Evolutionary conservation across 2,329 filamentous ascomycete species (phyloP).

Genomic region (Fusarium nygamai): DNA sequence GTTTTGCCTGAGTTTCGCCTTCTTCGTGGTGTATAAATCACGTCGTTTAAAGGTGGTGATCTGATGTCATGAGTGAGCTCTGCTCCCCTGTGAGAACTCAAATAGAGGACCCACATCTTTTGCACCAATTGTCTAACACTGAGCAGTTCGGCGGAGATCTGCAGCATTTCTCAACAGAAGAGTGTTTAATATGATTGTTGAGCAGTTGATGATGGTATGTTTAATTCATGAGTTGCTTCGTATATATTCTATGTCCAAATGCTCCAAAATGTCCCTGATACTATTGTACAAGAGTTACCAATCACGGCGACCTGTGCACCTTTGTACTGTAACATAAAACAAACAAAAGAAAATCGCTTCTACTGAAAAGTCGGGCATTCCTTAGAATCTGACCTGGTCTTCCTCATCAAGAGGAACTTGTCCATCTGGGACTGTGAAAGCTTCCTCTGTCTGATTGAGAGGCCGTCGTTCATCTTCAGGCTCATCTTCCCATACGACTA

Average conservation of each 20-base stretch:
- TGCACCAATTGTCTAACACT: conserved; percentile 34
- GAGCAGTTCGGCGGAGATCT: neutral
- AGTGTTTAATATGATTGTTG: neutral
- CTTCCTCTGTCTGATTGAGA: conserved; percentile 20
- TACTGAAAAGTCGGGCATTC: neutral
- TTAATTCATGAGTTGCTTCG: conserved; percentile 11
- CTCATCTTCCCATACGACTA: conserved; percentile 49
- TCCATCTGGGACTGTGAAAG: conserved; percentile 12
- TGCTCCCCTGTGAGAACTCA: conserved; percentile 11
- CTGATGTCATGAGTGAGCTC: conserved; percentile 38
- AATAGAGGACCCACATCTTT: conserved; percentile 27
- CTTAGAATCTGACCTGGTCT: conserved; percentile 44
- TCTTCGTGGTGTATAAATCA: neutral
- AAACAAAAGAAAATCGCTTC: neutral
- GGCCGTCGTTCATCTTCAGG: conserved; percentile 40
- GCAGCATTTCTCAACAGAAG: neutral
- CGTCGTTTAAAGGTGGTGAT: conserved; percentile 12
- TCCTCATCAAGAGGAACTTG: conserved; percentile 41
- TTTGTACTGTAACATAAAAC: neutral
- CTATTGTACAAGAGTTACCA: neutral
- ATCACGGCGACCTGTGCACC: neutral
- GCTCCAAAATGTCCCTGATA: neutral
- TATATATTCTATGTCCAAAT: conserved; percentile 9
- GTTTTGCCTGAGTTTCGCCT: neutral
- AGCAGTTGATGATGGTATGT: neutral